Evolutionary conservation across 495 filamentous ascomycete species (phyloP), one percentile per base, ranked within the genome.

Genomic region (Lasiosphaeriaceae sp.): DNA sequence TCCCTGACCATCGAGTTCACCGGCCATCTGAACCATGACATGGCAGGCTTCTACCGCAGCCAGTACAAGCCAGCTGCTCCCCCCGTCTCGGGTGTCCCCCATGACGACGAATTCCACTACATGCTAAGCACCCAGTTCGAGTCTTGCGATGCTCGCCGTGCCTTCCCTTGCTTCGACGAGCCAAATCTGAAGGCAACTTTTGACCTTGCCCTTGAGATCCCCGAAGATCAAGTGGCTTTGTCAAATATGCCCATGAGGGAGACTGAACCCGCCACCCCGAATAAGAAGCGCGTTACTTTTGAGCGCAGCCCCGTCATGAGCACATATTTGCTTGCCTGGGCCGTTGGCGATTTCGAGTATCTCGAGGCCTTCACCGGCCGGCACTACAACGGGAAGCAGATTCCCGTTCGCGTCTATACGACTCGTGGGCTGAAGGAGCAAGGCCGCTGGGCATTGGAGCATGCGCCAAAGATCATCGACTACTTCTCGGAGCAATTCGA

Each of bases 111-210:
- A 43, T 87, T 86, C 67, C 82, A 93, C 74, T 90, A 91, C 74
- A 96, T 96, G 93, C 83, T 95, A 69, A 91, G 86, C 73, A 98
- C 94, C 41, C 94, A 98, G 73, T 97, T 98, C 64, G 94, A 98
- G 75, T 86, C 91, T 43, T 96, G 91, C 67, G 94, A 97, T 78
- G 94, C 94, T 43, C 85, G 94, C 51, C 79, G 92, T 61, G 92
- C 92, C 20, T 95, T 98, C 71, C 94, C 94, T 45, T 97, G 94
- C 77, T 97, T 97, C 64, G 94, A 98, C 68, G 94, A 98, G 76
- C 94, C 94, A 19, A 97, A 95, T 65, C 79, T 97, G 50, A 98
- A 98, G 74, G 90, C 94, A 22, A 90, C 90, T 8, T 97, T 96
- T 66, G 93, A 96, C 70, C 88, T 98, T 55, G 79, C 87, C 63